Percentiles rank a stretch among this genome's conserved stretches.
These are phyloP conservation scores for Candida ficus DNA, from an alignment of 805 yeast species.

Conservation along the genomic window DNA sequence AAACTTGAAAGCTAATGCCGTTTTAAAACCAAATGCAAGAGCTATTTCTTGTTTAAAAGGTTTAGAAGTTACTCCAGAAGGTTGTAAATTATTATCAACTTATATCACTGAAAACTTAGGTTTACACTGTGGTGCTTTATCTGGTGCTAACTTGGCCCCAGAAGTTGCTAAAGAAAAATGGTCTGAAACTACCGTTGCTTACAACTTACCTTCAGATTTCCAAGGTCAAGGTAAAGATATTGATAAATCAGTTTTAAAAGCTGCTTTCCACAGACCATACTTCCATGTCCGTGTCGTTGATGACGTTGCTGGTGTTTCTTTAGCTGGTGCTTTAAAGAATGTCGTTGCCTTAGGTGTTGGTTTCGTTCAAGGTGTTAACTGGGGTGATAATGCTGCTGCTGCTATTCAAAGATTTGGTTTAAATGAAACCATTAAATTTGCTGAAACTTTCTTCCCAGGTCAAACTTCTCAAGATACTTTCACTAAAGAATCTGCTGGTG, in stretches of 20 bases:
- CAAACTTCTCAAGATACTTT: constrained; percentile 52
- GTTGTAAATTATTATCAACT: constrained; percentile 78
- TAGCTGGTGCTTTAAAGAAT: constrained; percentile 96
- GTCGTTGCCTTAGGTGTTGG: constrained; percentile 96
- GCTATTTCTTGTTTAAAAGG: constrained; percentile 97
- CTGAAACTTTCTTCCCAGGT: constrained; percentile 69
- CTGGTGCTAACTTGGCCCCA: constrained; percentile 96
- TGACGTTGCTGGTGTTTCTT: constrained; percentile 93
- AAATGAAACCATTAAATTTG: constrained; percentile 84
- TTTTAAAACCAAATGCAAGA: constrained; percentile 63
- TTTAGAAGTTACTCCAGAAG: constrained; percentile 70
- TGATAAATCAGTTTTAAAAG: constrained; percentile 67
- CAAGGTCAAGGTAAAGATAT: constrained; percentile 42
- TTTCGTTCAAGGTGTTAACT: constrained; percentile 93
- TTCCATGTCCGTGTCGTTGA: constrained; percentile 92
- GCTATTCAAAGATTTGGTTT: constrained; percentile 96
- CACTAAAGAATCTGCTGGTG: constrained; percentile 94
- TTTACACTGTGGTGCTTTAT: constrained; percentile 89
- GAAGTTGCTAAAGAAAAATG: constrained; percentile 94
- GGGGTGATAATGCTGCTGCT: constrained; percentile 99
- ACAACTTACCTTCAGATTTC: constrained; percentile 62
- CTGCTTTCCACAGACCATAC: constrained; percentile 93
- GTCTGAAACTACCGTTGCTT: constrained; percentile 98
- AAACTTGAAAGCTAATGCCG: constrained; percentile 59
- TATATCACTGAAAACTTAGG: constrained; percentile 77